These are phyloP conservation scores for Dichomitus squalens DNA, from an alignment of 1,284 basidiomycete species.

Conservation along the genomic window DNA sequence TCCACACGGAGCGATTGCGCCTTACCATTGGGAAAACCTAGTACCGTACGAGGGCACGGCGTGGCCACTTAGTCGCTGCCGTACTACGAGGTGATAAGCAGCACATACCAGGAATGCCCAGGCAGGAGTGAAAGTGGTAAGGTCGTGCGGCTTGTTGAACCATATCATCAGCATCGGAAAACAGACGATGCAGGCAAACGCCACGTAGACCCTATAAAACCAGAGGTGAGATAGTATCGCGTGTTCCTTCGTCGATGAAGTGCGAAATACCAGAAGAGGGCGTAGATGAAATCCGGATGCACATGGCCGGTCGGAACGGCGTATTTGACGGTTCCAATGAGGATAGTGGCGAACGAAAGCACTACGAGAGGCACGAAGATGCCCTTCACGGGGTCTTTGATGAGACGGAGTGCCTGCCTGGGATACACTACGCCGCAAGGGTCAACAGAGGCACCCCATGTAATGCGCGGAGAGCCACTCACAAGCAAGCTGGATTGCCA, in stretches of 20 bases:
- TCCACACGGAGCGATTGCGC: not conserved
- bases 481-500: conserved; percentile 47
- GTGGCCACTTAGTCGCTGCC: not conserved
- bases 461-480: conserved; percentile 12
- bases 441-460: not conserved
- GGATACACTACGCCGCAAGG: conserved; percentile 41
- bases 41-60: not conserved
- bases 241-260: not conserved
- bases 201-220: conserved; percentile 44
- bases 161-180: conserved; percentile 55
- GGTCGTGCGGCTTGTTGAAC: conserved; percentile 51
- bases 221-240: not conserved
- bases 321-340: conserved; percentile 53
- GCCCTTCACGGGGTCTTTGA: conserved; percentile 48
- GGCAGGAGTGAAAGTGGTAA: conserved; percentile 47
- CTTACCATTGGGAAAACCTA: conserved; percentile 50
- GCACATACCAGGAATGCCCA: conserved; percentile 48
- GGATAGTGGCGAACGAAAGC: conserved; percentile 51
- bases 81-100: too few species aligned
- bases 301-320: conserved; percentile 41
- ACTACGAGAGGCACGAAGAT: conserved; percentile 51
- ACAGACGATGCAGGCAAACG: conserved; percentile 42
- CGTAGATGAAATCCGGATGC: conserved; percentile 39
- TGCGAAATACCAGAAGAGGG: conserved; percentile 44
- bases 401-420: conserved; percentile 42